Percentiles rank a stretch among this genome's conserved stretches.
Evolutionary conservation across 192 early-diverging fungal species (phyloP).

Genomic region (Radiomyces spectabilis): DNA sequence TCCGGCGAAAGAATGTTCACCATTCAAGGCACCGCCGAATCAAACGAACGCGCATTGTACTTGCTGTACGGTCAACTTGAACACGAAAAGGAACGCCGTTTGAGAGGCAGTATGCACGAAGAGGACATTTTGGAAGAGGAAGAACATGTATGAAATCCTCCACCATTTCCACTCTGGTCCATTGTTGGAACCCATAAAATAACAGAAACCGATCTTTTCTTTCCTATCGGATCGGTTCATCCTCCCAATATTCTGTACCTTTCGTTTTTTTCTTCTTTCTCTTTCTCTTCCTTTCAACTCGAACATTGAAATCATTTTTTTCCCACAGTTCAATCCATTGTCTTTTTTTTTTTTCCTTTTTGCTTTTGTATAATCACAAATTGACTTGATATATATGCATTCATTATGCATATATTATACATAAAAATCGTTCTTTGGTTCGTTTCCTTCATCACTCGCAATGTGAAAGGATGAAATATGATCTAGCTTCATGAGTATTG

Average conservation of each 20-base stretch:
- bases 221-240: neutral
- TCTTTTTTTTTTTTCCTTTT: slow-evolving; percentile 7
- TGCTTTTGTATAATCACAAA: too few relatives aligned
- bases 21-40: slow-evolving; percentile 77
- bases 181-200: neutral
- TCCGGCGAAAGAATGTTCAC: slow-evolving; percentile 86
- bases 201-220: neutral
- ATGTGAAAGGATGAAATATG: too few relatives aligned
- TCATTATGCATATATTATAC: too few relatives aligned
- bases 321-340: neutral
- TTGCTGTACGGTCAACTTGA: slow-evolving; percentile 87
- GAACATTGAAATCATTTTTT: neutral
- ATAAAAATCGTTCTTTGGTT: too few relatives aligned
- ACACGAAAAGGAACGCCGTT: slow-evolving; percentile 72
- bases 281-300: neutral
- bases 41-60: slow-evolving; percentile 84
- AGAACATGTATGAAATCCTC: neutral
- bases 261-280: neutral
- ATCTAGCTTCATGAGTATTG: too few relatives aligned
- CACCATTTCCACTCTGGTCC: neutral
- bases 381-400: too few relatives aligned
- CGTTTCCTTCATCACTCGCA: too few relatives aligned
- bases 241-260: neutral
- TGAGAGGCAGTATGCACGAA: slow-evolving; percentile 26
- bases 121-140: slow-evolving; percentile 1